A percentile compares a stretch with the other conserved stretches of the same genome.
Conservation (phyloP, 2,329 filamentous ascomycete species). For the Pseudohalonectria lignicola region DNA sequence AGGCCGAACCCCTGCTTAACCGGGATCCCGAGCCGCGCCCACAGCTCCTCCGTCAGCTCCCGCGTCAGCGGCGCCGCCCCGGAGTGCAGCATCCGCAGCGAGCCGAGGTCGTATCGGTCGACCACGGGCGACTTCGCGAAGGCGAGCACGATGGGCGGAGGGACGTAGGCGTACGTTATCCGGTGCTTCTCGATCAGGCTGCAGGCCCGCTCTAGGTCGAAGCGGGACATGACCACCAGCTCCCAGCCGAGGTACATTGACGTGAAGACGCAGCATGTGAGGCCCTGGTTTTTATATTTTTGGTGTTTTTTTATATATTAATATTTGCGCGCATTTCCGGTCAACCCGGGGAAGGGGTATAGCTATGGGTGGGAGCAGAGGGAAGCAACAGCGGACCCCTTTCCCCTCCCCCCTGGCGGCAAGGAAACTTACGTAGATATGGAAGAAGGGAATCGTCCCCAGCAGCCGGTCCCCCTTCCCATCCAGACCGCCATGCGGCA, state of each 20-base stretch:
- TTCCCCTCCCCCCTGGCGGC: no score
- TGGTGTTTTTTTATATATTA: no score
- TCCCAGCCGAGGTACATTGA: slow-evolving; percentile 54
- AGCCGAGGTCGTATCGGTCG: slow-evolving; percentile 69
- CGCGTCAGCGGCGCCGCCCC: slow-evolving; percentile 76
- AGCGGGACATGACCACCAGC: slow-evolving; percentile 64
- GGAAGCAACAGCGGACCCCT: no score
- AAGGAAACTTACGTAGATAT: slow-evolving; percentile 62
- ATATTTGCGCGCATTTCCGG: no score
- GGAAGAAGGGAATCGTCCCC: slow-evolving; percentile 79
- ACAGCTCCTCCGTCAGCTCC: slow-evolving; percentile 69
- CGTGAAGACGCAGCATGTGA: slow-evolving; percentile 63
- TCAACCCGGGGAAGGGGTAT: no score
- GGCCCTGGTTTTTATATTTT: slow-evolving; percentile 30
- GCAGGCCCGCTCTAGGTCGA: slow-evolving; percentile 74
- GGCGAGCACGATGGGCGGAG: slow-evolving; percentile 72
- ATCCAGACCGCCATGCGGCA: slow-evolving; percentile 44
- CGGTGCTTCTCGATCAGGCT: slow-evolving; percentile 61
- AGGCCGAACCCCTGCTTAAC: slow-evolving; percentile 92
- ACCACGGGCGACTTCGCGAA: slow-evolving; percentile 72
- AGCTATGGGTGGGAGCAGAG: no score
- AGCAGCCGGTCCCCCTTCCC: slow-evolving; percentile 62
- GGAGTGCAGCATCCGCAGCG: slow-evolving; percentile 73
- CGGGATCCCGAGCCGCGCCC: slow-evolving; percentile 61
- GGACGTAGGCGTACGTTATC: slow-evolving; percentile 71